phyloP scores from a whole-genome alignment of 768 basidiomycete species.

The Pisolithus marmoratus region DNA sequence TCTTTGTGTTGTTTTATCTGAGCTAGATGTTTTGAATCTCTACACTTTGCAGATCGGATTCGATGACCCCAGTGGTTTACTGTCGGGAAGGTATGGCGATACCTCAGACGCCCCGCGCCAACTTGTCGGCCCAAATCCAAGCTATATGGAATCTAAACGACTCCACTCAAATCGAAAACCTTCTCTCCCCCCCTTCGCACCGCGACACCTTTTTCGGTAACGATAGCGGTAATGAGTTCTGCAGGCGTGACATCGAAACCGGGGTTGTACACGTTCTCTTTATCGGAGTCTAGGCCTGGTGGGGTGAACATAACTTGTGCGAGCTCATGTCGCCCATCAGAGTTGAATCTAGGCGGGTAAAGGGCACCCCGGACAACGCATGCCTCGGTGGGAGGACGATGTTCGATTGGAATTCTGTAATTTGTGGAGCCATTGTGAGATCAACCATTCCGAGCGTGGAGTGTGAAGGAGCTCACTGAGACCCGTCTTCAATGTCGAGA shows the following conservation, averaged over 20 bases:
- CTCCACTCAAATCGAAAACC: constrained; percentile 55
- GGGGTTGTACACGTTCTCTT: constrained; percentile 70
- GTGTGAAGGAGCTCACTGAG: constrained; percentile 33
- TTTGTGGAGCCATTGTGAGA: background rate
- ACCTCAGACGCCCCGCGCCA: no score
- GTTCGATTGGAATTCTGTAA: constrained; percentile 83
- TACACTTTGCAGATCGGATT: no score
- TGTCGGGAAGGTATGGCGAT: no score
- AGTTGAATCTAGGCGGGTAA: constrained; percentile 42
- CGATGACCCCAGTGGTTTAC: no score
- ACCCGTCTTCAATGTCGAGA: constrained; percentile 67
- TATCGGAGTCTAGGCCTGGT: constrained; percentile 34
- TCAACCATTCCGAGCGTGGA: background rate
- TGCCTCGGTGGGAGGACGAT: constrained; percentile 82
- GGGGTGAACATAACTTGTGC: constrained; percentile 85
- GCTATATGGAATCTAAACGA: background rate
- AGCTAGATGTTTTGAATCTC: no score
- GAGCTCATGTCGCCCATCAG: constrained; percentile 48
- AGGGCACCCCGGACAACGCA: constrained; percentile 81
- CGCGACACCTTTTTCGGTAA: constrained; percentile 93
- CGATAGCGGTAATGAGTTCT: constrained; percentile 88
- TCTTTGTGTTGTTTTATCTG: no score
- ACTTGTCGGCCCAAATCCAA: no score
- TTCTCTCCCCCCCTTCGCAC: constrained; percentile 54
- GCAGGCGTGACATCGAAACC: constrained; percentile 97